Evolutionary conservation across 2,329 filamentous ascomycete species (phyloP).

Genomic region (Laburnicola sp.): DNA sequence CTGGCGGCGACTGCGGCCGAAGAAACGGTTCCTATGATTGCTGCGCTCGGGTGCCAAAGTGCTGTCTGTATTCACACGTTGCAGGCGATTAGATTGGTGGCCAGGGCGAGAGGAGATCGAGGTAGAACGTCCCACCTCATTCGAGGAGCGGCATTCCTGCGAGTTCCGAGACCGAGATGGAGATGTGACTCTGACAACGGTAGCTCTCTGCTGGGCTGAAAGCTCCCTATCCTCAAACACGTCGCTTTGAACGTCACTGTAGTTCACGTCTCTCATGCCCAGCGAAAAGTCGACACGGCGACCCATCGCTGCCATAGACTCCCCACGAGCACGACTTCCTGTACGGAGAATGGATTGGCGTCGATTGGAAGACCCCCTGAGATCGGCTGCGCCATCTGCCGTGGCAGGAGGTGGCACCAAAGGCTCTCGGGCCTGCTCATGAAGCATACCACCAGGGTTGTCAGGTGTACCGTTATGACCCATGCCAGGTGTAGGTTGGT

Average conservation of each 20-base stretch:
- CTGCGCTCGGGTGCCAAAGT: slow-evolving; percentile 42
- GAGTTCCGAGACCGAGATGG: slow-evolving; percentile 40
- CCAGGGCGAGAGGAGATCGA: slow-evolving; percentile 25
- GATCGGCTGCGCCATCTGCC: slow-evolving; percentile 14
- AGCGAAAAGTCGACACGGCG: slow-evolving; percentile 72
- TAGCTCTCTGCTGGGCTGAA: slow-evolving; percentile 39
- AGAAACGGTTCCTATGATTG: slow-evolving; percentile 64
- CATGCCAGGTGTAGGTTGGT: slow-evolving; percentile 48
- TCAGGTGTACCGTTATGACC: slow-evolving; percentile 52
- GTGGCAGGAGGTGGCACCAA: slow-evolving; percentile 43
- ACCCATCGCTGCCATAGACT: slow-evolving; percentile 61
- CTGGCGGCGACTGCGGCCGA: slow-evolving; percentile 51
- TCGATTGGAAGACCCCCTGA: slow-evolving; percentile 21
- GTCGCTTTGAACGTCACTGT: slow-evolving; percentile 64
- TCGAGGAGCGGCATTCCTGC: slow-evolving; percentile 33
- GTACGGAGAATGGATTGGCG: slow-evolving; percentile 61
- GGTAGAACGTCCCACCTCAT: slow-evolving; percentile 41
- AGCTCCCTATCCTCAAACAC: slow-evolving; percentile 62
- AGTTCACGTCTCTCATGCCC: slow-evolving; percentile 63
- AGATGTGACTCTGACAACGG: slow-evolving; percentile 47
- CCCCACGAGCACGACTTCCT: slow-evolving; percentile 54
- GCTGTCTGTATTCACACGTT: slow-evolving; percentile 43
- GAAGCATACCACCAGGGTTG: slow-evolving; percentile 46
- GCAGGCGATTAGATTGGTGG: slow-evolving; percentile 29
- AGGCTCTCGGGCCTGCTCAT: slow-evolving; percentile 43